A percentile compares a stretch with the other conserved stretches of the same genome.
phyloP scores from a whole-genome alignment of 78 protist species.

The Tieghemostelium lacteum region DNA sequence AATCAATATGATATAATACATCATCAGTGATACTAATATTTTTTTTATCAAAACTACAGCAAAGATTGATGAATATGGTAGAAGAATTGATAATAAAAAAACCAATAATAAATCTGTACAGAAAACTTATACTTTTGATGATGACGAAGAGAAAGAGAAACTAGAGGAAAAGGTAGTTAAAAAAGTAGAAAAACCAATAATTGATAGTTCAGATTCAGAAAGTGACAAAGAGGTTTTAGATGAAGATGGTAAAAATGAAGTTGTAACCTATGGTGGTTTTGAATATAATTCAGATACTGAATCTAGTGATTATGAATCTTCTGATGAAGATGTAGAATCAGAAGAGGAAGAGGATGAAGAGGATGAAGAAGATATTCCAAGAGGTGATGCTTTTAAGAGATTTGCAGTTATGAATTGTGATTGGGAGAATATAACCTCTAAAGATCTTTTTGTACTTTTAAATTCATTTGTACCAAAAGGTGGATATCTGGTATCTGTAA shows the following conservation, averaged over 20 bases:
- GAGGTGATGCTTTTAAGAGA: conserved; percentile 75
- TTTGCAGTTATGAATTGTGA: conserved; percentile 80
- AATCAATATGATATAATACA: neutral
- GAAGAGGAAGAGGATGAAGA: conserved; percentile 6
- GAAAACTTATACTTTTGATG: conserved; percentile 11
- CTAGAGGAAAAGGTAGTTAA: neutral
- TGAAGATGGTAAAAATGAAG: conserved; percentile 3
- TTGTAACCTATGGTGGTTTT: conserved; percentile 61
- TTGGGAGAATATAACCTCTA: conserved; percentile 73
- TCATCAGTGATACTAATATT: neutral
- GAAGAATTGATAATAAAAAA: conserved; percentile 21
- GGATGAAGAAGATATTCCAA: conserved; percentile 37
- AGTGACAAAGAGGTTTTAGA: neutral
- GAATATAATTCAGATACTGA: conserved; percentile 74
- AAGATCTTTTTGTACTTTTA: conserved; percentile 58
- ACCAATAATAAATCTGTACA: neutral
- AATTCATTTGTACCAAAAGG: conserved; percentile 78
- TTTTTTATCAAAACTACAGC: neutral
- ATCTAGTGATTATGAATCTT: conserved; percentile 17
- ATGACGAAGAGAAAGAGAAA: conserved; percentile 24
- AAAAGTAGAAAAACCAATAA: conserved; percentile 5
- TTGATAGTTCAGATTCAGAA: neutral
- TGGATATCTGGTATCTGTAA: conserved; percentile 59
- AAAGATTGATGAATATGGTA: conserved; percentile 64
- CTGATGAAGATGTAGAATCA: conserved; percentile 23